A percentile compares a stretch with the other conserved stretches of the same genome.
phyloP scores from a whole-genome alignment of 2,329 filamentous ascomycete genomes.

The Penicillium thymicola region DNA sequence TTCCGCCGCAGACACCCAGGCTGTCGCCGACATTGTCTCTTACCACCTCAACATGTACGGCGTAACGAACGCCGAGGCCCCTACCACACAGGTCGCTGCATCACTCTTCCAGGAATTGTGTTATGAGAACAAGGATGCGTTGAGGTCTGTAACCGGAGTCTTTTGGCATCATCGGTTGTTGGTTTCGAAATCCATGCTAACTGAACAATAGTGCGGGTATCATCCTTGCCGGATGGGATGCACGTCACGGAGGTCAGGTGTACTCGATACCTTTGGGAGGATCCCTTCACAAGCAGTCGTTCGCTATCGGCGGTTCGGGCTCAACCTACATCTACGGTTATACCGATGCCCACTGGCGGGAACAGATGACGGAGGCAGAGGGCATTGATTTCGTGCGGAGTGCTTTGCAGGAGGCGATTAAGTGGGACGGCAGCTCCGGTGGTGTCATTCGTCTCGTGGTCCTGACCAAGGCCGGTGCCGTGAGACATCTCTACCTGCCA shows the following conservation, averaged over 20 bases:
- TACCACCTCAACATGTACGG: constrained; percentile 93
- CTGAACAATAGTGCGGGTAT: constrained; percentile 70
- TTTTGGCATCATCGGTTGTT: not conserved
- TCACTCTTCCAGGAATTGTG: constrained; percentile 97
- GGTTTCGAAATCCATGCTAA: not conserved
- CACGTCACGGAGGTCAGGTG: constrained; percentile 90
- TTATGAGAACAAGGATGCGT: constrained; percentile 92
- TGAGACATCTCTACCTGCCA: constrained; percentile 92
- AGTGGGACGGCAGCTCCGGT: constrained; percentile 98
- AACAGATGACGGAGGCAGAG: constrained; percentile 88
- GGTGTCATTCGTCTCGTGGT: constrained; percentile 98
- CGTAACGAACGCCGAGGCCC: constrained; percentile 81
- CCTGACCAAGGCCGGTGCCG: constrained; percentile 80
- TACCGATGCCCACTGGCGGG: constrained; percentile 93
- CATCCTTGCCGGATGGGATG: constrained; percentile 98
- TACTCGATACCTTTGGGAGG: constrained; percentile 96
- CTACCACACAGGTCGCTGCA: constrained; percentile 91
- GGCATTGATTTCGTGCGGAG: constrained; percentile 92
- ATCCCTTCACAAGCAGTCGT: constrained; percentile 94
- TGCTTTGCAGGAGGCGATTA: constrained; percentile 89
- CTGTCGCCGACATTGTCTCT: constrained; percentile 95
- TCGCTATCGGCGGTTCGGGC: constrained; percentile 92
- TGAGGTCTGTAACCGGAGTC: constrained; percentile 62
- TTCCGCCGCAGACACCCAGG: constrained; percentile 95
- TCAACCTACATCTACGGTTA: constrained; percentile 99